phyloP scores from a whole-genome alignment of 2,329 filamentous ascomycete species.

The Thermoascus crustaceus region DNA sequence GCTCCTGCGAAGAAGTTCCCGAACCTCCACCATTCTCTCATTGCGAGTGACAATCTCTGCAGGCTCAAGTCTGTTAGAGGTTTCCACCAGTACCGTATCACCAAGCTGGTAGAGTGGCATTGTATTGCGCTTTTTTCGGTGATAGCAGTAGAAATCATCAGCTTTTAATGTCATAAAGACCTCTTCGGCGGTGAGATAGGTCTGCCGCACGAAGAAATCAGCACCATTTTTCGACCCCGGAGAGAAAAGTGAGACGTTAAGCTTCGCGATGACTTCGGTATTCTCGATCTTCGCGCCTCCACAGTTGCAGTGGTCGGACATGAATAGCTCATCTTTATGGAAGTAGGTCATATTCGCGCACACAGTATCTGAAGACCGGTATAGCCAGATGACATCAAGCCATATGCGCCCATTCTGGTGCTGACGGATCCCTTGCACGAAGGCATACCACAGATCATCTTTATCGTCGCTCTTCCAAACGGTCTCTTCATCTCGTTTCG shows the following conservation, averaged over 20 bases:
- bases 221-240: conserved; percentile 33
- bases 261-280: conserved; percentile 49
- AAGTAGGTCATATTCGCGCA: conserved; percentile 62
- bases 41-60: conserved; percentile 47
- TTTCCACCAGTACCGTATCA: conserved; percentile 51
- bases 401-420: conserved; percentile 27
- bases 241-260: conserved; percentile 52
- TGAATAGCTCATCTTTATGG: conserved; percentile 63
- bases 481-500: conserved; percentile 41
- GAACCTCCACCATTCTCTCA: conserved; percentile 35
- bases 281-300: conserved; percentile 43
- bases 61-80: conserved; percentile 45
- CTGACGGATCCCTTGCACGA: conserved; percentile 52
- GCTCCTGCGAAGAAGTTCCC: conserved; percentile 46
- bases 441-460: conserved; percentile 58
- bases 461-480: conserved; percentile 48
- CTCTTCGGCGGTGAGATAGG: conserved; percentile 53
- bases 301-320: conserved; percentile 71
- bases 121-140: conserved; percentile 17
- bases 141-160: conserved; percentile 48
- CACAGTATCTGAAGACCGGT: conserved; percentile 61
- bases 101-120: conserved; percentile 38
- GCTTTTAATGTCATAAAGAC: conserved; percentile 54
- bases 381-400: conserved; percentile 67
- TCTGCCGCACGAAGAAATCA: conserved; percentile 63